These are phyloP conservation scores for Exophiala sp. DNA, from an alignment of 2,329 filamentous ascomycete species.

Conservation along the genomic window DNA sequence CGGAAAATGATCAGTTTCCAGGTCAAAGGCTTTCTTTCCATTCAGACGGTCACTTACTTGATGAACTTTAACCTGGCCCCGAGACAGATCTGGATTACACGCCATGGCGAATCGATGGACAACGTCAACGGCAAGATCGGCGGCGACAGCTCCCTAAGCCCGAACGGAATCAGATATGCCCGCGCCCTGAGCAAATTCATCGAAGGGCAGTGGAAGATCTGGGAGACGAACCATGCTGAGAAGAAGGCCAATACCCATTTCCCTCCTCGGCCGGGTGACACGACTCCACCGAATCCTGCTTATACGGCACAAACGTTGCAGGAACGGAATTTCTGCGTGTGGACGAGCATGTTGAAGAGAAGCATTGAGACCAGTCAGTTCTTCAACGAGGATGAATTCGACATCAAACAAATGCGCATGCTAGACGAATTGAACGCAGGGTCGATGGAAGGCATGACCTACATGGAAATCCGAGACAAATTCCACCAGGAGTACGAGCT, in stretches of 20 bases:
- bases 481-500: slow-evolving; percentile 75
- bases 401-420: slow-evolving; percentile 97
- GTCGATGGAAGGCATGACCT: slow-evolving; percentile 89
- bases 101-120: slow-evolving; percentile 86
- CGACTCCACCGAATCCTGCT: slow-evolving; percentile 90
- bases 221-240: slow-evolving; percentile 75
- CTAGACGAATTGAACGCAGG: slow-evolving; percentile 94
- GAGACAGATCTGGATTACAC: slow-evolving; percentile 94
- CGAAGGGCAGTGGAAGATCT: slow-evolving; percentile 68
- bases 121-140: slow-evolving; percentile 85
- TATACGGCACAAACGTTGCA: slow-evolving; percentile 49
- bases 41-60: slow-evolving; percentile 87
- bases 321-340: slow-evolving; percentile 88
- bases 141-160: slow-evolving; percentile 78
- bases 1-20: slow-evolving; percentile 88
- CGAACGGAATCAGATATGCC: slow-evolving; percentile 73
- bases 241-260: slow-evolving; percentile 72
- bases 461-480: slow-evolving; percentile 75
- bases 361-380: slow-evolving; percentile 81
- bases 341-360: slow-evolving; percentile 94
- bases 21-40: slow-evolving; percentile 83
- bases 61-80: slow-evolving; percentile 95
- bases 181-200: slow-evolving; percentile 77
- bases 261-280: slow-evolving; percentile 84
- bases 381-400: slow-evolving; percentile 93